Percentiles rank a stretch among this genome's conserved stretches.
phyloP scores from a whole-genome alignment of 2,329 filamentous ascomycete species.

The Fusarium sacchari region DNA sequence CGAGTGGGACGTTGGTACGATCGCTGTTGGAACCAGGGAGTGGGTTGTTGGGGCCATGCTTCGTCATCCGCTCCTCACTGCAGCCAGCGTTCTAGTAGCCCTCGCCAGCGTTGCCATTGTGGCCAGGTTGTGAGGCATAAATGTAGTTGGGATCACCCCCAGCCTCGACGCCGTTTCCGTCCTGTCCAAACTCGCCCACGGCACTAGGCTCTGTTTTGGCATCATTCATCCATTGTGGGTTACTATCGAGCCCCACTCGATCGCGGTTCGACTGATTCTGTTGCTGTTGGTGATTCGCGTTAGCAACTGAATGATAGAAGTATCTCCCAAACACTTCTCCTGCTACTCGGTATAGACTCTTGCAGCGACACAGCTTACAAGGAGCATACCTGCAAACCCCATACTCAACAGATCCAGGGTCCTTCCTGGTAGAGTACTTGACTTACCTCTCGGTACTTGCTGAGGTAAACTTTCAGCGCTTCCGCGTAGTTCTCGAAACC shows the following conservation, averaged over 20 bases:
- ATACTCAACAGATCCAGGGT: background rate
- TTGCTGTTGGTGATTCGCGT: constrained; percentile 45
- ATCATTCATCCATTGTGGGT: constrained; percentile 47
- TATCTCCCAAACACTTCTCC: background rate
- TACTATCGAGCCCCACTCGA: constrained; percentile 49
- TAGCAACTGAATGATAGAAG: constrained; percentile 2
- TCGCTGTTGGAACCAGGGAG: background rate
- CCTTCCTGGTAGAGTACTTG: background rate
- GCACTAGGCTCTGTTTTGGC: constrained; percentile 47
- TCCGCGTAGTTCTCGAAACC: constrained; percentile 99
- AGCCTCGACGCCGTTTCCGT: constrained; percentile 55
- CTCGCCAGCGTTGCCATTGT: constrained; percentile 68
- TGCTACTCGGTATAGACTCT: background rate
- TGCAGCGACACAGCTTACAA: background rate
- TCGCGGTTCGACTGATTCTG: constrained; percentile 55
- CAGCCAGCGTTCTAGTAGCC: constrained; percentile 55
- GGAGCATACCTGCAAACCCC: background rate
- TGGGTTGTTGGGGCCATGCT: background rate
- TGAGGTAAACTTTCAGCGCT: constrained; percentile 96
- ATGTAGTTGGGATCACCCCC: constrained; percentile 59
- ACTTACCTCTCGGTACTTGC: constrained; percentile 96
- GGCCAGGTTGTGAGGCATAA: constrained; percentile 63
- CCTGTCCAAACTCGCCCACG: constrained; percentile 55
- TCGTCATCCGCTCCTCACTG: background rate
- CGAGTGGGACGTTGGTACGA: background rate